phyloP scores from a whole-genome alignment of 2,329 filamentous ascomycete genomes.

The Aspergillus japonicus region DNA sequence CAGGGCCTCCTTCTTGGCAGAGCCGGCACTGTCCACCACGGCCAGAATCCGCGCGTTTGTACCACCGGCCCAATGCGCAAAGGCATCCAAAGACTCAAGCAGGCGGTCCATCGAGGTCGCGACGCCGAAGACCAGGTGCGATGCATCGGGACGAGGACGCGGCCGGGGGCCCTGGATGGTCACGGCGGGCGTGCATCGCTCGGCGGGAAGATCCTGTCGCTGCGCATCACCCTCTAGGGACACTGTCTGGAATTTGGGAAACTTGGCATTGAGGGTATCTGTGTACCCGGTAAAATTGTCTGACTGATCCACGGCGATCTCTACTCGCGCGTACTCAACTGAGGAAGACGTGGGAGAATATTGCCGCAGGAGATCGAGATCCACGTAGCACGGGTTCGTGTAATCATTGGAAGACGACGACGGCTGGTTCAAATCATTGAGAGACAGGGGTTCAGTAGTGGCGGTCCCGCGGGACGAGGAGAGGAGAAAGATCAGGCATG shows the following conservation, averaged over 20 bases:
- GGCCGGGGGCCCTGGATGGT: constrained; percentile 19
- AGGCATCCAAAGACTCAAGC: constrained; percentile 46
- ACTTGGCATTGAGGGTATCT: constrained; percentile 11
- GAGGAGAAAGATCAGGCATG: constrained; percentile 2
- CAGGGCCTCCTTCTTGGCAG: constrained; percentile 19
- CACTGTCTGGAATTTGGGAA: constrained; percentile 18
- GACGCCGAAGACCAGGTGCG: constrained; percentile 54
- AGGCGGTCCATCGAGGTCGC: constrained; percentile 52
- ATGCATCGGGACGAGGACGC: constrained; percentile 33
- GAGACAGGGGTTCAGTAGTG: not conserved
- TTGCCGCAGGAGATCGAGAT: constrained; percentile 19
- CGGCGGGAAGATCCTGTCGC: constrained; percentile 16
- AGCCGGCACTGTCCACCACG: constrained; percentile 41
- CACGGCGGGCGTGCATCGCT: constrained; percentile 15
- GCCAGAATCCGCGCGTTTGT: constrained; percentile 51
- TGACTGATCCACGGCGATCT: constrained; percentile 18
- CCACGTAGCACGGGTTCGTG: constrained; percentile 16
- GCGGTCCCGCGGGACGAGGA: not conserved
- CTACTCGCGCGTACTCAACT: constrained; percentile 18
- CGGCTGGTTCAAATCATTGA: not conserved
- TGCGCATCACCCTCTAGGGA: constrained; percentile 21
- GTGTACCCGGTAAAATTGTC: constrained; percentile 19
- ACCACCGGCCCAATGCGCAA: constrained; percentile 54
- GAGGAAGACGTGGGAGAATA: constrained; percentile 10
- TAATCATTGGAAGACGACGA: not conserved